Conservation (phyloP, 2,329 filamentous ascomycete genomes). For the Cercospora sesami region DNA sequence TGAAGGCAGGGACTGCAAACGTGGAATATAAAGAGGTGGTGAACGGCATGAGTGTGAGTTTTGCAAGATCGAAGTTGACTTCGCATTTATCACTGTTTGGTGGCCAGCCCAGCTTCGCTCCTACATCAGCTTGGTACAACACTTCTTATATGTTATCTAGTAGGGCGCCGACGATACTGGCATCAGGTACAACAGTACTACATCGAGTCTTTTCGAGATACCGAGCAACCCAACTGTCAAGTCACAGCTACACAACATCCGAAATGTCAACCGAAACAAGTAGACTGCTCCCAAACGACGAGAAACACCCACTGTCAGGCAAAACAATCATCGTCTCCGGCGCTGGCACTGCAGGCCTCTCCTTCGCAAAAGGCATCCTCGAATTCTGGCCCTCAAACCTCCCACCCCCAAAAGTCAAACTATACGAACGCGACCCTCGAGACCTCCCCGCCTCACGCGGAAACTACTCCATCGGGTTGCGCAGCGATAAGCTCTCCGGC, state of each 20-base stretch:
- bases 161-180: background rate
- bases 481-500: constrained; percentile 9
- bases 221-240: background rate
- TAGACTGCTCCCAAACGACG: background rate
- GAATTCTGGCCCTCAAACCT: constrained; percentile 12
- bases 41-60: background rate
- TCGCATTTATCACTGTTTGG: background rate
- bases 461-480: constrained; percentile 21
- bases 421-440: constrained; percentile 20
- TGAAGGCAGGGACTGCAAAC: background rate
- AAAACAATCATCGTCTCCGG: constrained; percentile 23
- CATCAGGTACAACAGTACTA: background rate
- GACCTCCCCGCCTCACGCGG: constrained; percentile 8
- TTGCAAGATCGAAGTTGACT: background rate
- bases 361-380: constrained; percentile 17
- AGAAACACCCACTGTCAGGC: constrained; percentile 11
- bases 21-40: background rate
- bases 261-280: background rate
- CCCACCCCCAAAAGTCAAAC: constrained; percentile 8
- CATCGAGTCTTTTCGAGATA: background rate
- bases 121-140: background rate
- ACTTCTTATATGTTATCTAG: background rate
- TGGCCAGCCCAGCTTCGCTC: background rate
- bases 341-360: constrained; percentile 22
- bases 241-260: background rate